Evolutionary conservation across 345 rosid genomes (phyloP).

Genomic region (Ceriops tagal): DNA sequence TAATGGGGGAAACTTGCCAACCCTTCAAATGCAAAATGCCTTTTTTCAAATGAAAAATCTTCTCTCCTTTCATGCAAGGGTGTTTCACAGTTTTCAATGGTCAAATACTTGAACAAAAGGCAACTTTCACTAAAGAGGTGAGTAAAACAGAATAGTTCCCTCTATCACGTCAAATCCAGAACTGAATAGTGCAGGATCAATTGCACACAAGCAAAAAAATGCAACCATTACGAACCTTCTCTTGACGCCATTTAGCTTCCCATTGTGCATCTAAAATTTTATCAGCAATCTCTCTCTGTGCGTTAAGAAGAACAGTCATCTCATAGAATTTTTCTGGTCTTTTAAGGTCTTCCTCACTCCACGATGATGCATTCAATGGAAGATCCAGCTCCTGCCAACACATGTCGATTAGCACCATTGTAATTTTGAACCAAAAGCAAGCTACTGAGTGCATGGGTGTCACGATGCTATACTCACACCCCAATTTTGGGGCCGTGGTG

Average conservation of each 20-base stretch:
- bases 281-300: slow-evolving; percentile 86
- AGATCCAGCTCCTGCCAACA: slow-evolving; percentile 68
- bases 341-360: slow-evolving; percentile 90
- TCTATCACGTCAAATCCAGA: no score
- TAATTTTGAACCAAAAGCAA: background rate
- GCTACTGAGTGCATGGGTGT: background rate
- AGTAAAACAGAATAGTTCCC: no score
- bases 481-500: slow-evolving; percentile 85
- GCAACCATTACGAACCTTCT: slow-evolving; percentile 51
- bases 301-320: slow-evolving; percentile 91
- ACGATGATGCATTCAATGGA: slow-evolving; percentile 72
- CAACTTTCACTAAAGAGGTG: no score
- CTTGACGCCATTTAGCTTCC: slow-evolving; percentile 90
- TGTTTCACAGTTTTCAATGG: no score
- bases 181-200: background rate
- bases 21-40: no score
- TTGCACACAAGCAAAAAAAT: background rate
- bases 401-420: slow-evolving; percentile 17
- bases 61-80: no score
- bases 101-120: no score
- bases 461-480: slow-evolving; percentile 49
- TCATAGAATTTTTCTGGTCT: slow-evolving; percentile 71
- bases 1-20: no score
- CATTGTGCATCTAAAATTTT: slow-evolving; percentile 81
- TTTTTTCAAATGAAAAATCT: no score